Conservation (phyloP, 345 rosid genomes). For the Combretum micranthum region DNA sequence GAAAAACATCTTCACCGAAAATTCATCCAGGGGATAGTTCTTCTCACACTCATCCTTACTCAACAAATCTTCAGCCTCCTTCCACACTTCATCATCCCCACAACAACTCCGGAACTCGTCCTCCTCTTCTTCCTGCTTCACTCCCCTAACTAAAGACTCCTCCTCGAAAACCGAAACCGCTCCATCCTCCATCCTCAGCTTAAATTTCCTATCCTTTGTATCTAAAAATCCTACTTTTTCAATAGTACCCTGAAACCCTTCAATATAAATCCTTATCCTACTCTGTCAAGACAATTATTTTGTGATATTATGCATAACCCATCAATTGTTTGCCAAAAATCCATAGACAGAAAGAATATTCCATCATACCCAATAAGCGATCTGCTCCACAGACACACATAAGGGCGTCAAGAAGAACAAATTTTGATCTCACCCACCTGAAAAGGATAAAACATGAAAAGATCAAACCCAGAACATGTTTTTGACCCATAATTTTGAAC, state of each 20-base stretch:
- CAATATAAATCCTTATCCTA: no score
- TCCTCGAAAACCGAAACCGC: constrained; percentile 19
- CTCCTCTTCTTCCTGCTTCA: constrained; percentile 56
- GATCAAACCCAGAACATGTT: no score
- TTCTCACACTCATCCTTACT: constrained; percentile 30
- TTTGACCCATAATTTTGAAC: no score
- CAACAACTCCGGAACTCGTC: constrained; percentile 94
- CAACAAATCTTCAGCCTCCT: constrained; percentile 49
- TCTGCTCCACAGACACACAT: no score
- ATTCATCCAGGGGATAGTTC: constrained; percentile 37
- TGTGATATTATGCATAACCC: no score
- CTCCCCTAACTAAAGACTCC: constrained; percentile 35
- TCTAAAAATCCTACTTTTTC: background rate
- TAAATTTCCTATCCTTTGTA: constrained; percentile 4
- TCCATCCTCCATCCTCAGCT: constrained; percentile 43
- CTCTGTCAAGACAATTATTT: no score
- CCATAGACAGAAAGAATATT: no score
- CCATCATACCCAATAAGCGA: no score
- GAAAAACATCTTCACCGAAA: constrained; percentile 80
- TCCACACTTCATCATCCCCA: constrained; percentile 89
- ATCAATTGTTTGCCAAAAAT: no score
- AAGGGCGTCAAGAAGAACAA: no score
- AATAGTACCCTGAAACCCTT: constrained; percentile 4
- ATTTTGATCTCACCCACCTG: no score
- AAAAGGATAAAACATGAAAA: no score